Evolutionary conservation across 495 filamentous ascomycete genomes (phyloP).

Genomic region (Mycothermus thermophilus): DNA sequence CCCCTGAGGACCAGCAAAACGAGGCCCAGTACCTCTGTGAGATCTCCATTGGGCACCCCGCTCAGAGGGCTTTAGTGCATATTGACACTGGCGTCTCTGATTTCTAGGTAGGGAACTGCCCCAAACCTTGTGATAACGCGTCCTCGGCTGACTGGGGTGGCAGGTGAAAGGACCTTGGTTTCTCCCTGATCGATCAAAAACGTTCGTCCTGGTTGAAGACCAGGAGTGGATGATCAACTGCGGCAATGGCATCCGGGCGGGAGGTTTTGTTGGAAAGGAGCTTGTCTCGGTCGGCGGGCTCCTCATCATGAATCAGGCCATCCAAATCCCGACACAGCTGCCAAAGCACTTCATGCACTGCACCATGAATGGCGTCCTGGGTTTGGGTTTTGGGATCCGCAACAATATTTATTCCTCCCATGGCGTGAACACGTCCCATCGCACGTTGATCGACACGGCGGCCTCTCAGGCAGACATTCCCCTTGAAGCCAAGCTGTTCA

Average conservation of each 20-base stretch:
- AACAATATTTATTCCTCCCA: slow-evolving; percentile 44
- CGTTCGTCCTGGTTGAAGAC: slow-evolving; percentile 39
- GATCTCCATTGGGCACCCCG: slow-evolving; percentile 53
- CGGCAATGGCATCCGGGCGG: slow-evolving; percentile 57
- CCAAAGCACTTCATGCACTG: slow-evolving; percentile 46
- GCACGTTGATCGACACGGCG: slow-evolving; percentile 69
- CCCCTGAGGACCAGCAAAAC: slow-evolving; percentile 61
- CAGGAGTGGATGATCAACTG: slow-evolving; percentile 59
- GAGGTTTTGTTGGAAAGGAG: slow-evolving; percentile 59
- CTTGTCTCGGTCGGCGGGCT: slow-evolving; percentile 53
- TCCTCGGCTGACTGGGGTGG: too few species aligned
- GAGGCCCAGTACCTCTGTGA: slow-evolving; percentile 56
- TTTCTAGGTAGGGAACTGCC: slow-evolving; percentile 48
- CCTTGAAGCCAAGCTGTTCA: slow-evolving; percentile 52
- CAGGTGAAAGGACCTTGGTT: slow-evolving; percentile 33
- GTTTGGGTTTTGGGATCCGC: slow-evolving; percentile 55
- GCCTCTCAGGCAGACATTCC: slow-evolving; percentile 53
- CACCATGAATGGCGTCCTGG: slow-evolving; percentile 58
- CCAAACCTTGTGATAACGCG: not conserved
- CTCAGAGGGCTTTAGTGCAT: slow-evolving; percentile 51
- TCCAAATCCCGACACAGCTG: slow-evolving; percentile 55
- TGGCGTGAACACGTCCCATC: slow-evolving; percentile 37
- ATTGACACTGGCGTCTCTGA: slow-evolving; percentile 70
- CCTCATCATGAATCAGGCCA: slow-evolving; percentile 49
- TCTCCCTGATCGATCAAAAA: slow-evolving; percentile 46